These are phyloP conservation scores for Daphne laureola DNA, from an alignment of 441 rosid genomes.

Conservation along the genomic window DNA sequence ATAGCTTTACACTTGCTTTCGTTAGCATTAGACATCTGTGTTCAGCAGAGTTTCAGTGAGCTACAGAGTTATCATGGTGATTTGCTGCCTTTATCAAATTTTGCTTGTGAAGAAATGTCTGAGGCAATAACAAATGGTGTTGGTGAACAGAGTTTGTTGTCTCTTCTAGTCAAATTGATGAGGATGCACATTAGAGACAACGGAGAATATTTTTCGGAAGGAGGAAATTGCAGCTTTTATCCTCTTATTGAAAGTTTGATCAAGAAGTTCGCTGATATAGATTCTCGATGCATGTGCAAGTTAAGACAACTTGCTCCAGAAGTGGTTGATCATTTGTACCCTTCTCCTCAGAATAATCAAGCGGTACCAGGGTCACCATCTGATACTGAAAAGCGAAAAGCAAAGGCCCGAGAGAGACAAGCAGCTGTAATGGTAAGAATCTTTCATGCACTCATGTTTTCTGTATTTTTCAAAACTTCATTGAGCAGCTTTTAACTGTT, in stretches of 20 bases:
- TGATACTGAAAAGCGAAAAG: conserved; percentile 77
- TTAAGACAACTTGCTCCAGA: conserved; percentile 81
- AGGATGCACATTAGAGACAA: conserved; percentile 53
- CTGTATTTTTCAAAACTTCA: background rate
- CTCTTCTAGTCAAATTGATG: conserved; percentile 86
- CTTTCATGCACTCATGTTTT: background rate
- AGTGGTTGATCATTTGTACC: conserved; percentile 45
- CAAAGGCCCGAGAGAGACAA: conserved; percentile 89
- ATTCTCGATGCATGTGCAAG: conserved; percentile 53
- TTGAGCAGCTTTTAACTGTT: no score
- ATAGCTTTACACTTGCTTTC: conserved; percentile 79
- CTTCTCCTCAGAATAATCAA: conserved; percentile 23
- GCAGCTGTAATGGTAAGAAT: conserved; percentile 85
- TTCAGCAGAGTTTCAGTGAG: conserved; percentile 38
- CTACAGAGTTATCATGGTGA: conserved; percentile 25
- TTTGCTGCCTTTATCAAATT: conserved; percentile 40
- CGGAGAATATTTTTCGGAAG: conserved; percentile 40
- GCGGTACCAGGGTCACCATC: conserved; percentile 31
- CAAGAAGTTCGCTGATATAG: conserved; percentile 70
- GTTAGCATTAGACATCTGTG: conserved; percentile 65
- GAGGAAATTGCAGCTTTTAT: conserved; percentile 57
- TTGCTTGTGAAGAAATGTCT: conserved; percentile 58
- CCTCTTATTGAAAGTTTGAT: conserved; percentile 68
- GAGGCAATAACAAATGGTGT: conserved; percentile 41
- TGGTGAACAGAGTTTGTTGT: conserved; percentile 63